A percentile compares a stretch with the other conserved stretches of the same genome.
Evolutionary conservation across 1,284 basidiomycete species (phyloP).

Genomic region (Trametes sp.): DNA sequence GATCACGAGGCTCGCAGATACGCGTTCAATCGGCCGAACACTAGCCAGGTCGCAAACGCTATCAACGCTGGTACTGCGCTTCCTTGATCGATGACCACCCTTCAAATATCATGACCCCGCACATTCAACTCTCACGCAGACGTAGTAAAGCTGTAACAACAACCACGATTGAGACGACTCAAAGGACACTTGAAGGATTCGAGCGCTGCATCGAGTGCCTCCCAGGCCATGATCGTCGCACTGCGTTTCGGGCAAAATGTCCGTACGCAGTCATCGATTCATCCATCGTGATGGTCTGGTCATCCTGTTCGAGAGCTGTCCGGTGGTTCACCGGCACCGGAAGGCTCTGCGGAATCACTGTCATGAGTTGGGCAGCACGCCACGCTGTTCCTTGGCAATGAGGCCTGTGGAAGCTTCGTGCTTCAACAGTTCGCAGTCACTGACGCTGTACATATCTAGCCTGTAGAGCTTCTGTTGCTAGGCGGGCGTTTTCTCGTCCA

Average conservation of each 20-base stretch:
- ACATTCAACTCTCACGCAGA: too few species aligned
- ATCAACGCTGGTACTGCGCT: constrained; percentile 69
- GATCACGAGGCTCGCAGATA: constrained; percentile 52
- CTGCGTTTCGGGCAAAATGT: too few species aligned
- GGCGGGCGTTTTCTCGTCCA: not conserved
- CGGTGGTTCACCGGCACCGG: not conserved
- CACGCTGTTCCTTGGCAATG: not conserved
- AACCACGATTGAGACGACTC: too few species aligned
- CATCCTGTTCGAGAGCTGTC: not conserved
- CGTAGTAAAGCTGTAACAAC: too few species aligned
- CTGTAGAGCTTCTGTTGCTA: not conserved
- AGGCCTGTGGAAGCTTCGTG: not conserved
- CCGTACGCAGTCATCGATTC: not conserved
- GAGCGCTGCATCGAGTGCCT: too few species aligned
- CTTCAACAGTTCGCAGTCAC: not conserved
- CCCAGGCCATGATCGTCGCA: not conserved
- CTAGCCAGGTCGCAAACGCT: constrained; percentile 75
- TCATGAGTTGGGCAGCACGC: not conserved
- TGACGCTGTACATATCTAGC: not conserved
- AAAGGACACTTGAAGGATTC: too few species aligned
- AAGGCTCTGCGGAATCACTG: not conserved
- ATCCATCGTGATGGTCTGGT: not conserved
- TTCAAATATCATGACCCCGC: too few species aligned
- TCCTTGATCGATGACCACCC: constrained; percentile 55
- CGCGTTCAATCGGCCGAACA: constrained; percentile 76